A percentile compares a stretch with the other conserved stretches of the same genome.
phyloP scores from a whole-genome alignment of 1,284 basidiomycete species.

The Papiliotrema nemorosa region DNA sequence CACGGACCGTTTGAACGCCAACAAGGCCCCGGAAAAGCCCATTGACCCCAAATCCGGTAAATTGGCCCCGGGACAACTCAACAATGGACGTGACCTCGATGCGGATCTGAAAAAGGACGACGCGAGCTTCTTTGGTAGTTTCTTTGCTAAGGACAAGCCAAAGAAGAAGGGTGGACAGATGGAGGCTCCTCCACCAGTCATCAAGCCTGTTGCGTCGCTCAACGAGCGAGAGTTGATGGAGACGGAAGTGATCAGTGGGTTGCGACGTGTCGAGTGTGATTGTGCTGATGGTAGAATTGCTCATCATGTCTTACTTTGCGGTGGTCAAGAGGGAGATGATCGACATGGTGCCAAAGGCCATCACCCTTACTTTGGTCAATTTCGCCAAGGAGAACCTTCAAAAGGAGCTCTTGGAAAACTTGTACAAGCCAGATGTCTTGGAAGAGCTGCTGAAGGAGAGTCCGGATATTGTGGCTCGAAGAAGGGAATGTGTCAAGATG shows the following conservation, averaged over 20 bases:
- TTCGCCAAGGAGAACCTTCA: slow-evolving; percentile 78
- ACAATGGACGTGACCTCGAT: slow-evolving; percentile 92
- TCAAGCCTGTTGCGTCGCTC: slow-evolving; percentile 87
- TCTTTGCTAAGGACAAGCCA: slow-evolving; percentile 64
- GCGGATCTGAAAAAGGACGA: slow-evolving; percentile 85
- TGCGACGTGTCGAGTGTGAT: not conserved
- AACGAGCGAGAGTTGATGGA: slow-evolving; percentile 97
- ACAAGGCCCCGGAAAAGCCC: slow-evolving; percentile 61
- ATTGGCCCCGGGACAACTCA: slow-evolving; percentile 61
- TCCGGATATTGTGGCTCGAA: slow-evolving; percentile 53
- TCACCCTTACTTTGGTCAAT: slow-evolving; percentile 88
- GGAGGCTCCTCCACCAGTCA: slow-evolving; percentile 87
- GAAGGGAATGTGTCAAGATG: slow-evolving; percentile 87
- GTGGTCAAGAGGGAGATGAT: slow-evolving; percentile 99
- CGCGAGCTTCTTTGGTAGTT: slow-evolving; percentile 89
- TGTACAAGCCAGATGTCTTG: slow-evolving; percentile 72
- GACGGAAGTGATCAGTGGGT: slow-evolving; percentile 97
- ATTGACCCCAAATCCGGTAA: slow-evolving; percentile 70
- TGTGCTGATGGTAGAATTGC: slow-evolving; percentile 60
- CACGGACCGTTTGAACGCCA: slow-evolving; percentile 74
- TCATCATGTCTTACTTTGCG: slow-evolving; percentile 92
- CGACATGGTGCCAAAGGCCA: slow-evolving; percentile 98
- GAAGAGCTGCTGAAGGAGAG: slow-evolving; percentile 91
- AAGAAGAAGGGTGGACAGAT: slow-evolving; percentile 81
- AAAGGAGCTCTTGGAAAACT: slow-evolving; percentile 38